Base-by-base conservation (phyloP, 352 stramenopile genomes). In the Pythium aristosporum region DNA sequence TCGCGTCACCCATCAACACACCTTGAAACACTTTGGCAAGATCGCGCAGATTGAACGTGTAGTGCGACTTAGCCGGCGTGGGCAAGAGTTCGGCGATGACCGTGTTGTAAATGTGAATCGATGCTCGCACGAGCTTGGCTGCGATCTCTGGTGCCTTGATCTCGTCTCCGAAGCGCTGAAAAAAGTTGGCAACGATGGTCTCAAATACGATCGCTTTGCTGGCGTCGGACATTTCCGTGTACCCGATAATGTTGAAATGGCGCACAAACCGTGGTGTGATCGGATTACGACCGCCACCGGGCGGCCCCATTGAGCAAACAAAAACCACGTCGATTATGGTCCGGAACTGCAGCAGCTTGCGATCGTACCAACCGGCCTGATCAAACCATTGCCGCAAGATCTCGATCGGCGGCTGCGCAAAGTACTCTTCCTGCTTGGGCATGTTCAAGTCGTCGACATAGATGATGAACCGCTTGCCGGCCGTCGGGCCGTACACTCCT, bases 401-500 rank as follows among this genome's bases (percentile, higher is more conserved):
- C 69, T 98, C 95, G 18, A 98, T 76, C 3, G 95, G 93, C 23
- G 95, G 95, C 75, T 98, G 94, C 0, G 95, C 94, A 54, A 96
- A 97, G 62, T 96, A 98, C 53, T 94, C 94, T 62, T 98, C 94
- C 16, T 87, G 84, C 69, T 97, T 97, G 15, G 95, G 94, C 95
- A 98, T 98, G 69, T 98, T 98, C 5, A 98, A 64, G 67, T 98
- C 95, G 67, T 98, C 95, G 36, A 98, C 87, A 66, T 98, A 98
- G n/a, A 98, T 76, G 39, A 98, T 92, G 67, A 93, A 97, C 34
- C 91, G 89, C 68, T 98, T 98, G 5, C 94, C 92, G n/a, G 89
- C 82, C 2, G 90, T 78, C 9, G 94, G 93, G 0, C 93, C 92
- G 58, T 96, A 98, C 0, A 98, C 85, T 12, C 96, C 94, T 57